Base-by-base conservation (phyloP, 2,329 filamentous ascomycete genomes). In the Coniosporium tulheliwenetii region DNA sequence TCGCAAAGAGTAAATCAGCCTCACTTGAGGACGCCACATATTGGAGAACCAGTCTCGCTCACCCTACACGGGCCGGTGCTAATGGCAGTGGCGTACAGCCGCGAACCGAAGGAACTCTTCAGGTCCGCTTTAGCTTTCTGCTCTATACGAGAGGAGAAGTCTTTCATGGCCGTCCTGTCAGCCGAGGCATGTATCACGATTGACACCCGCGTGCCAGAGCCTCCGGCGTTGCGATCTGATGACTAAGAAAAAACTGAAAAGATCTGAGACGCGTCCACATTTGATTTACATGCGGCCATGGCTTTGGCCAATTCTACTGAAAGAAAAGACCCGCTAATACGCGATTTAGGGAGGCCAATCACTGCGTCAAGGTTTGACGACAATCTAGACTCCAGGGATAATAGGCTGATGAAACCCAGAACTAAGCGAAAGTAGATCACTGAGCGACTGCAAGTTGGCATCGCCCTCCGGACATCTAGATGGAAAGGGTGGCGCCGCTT, bases 211-310 rank as follows among this genome's bases (percentile, higher is more conserved):
- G 46, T 44, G 42, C 44, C 32, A 50, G 46, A 55, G 56, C 56
- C 58, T 52, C 44, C 35, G 47, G 52, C 49, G 40, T 41, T 46
- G 55, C 56, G 55, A 57, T 43, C 44, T 65, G 62, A 63, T 50
- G 62, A 59, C 55, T 73, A 67, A 73, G 58, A 59, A 59, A 55
- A 70, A 73, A 81, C 76, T 81, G 76, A 81, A 81, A 82, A 83
- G 77, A 82, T 71, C 79, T 82, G 79, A 83, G 69, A 66, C 66
- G 14, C 12, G 36, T 37, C n/a, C 36, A 8, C 15, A 3, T 37
- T n/a, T 35, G 12, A 15, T 5, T 35, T n/a, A n/a, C 12, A 35
- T 15, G 10, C 10, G 33, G 14, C 5, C 33, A 10, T n/a, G 33
- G 33, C 14, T 15, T n/a, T 15, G 7, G 10, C 12, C 33, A 15